Evolutionary conservation across 2,329 filamentous ascomycete species (phyloP).

Genomic region (Botrytis sinoallii): DNA sequence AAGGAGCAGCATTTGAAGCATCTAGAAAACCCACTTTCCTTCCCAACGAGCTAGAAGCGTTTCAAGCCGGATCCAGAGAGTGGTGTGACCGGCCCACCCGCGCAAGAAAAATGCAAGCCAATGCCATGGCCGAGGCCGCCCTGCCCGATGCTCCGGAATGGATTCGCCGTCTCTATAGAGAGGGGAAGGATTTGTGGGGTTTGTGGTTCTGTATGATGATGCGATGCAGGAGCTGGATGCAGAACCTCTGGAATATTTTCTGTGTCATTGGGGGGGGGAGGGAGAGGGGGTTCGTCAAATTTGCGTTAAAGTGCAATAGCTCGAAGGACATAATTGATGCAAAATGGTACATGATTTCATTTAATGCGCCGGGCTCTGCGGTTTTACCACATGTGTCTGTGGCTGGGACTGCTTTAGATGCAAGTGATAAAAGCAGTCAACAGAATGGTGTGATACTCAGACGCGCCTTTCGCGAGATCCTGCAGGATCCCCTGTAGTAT

Average conservation of each 20-base stretch:
- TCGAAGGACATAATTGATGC: background rate
- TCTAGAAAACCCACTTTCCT: background rate
- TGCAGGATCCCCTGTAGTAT: background rate
- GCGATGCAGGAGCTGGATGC: background rate
- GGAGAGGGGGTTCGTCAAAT: background rate
- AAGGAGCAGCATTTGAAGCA: background rate
- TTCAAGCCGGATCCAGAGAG: background rate
- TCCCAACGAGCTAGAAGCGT: background rate
- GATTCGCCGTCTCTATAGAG: background rate
- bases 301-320: background rate
- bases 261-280: background rate
- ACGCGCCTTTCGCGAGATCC: background rate
- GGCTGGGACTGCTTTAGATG: too few relatives aligned
- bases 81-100: rapidly evolving
- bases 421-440: too few relatives aligned
- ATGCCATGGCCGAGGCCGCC: background rate
- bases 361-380: too few relatives aligned
- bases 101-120: background rate
- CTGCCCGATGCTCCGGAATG: background rate
- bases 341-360: too few relatives aligned
- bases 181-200: background rate
- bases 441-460: background rate
- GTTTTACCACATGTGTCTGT: rapidly evolving
- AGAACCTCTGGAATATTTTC: background rate
- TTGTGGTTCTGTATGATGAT: background rate